Evolutionary conservation across 768 basidiomycete species (phyloP).

Genomic region (Russula olivacea): DNA sequence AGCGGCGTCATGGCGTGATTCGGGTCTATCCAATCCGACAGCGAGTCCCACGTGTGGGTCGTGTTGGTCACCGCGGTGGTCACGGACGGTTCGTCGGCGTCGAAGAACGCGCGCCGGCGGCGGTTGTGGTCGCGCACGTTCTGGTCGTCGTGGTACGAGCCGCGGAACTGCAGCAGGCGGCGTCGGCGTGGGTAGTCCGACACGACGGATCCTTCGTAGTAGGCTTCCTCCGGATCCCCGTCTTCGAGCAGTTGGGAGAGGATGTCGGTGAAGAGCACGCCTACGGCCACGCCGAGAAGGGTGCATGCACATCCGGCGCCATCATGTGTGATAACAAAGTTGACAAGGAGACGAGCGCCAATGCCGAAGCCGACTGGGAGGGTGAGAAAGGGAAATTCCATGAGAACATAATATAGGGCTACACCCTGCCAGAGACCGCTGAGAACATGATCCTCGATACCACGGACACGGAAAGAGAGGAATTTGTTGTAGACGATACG

Average conservation of each 20-base stretch:
- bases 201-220: constrained; percentile 21
- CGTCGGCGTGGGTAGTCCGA: constrained; percentile 23
- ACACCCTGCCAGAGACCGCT: constrained; percentile 72
- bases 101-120: constrained; percentile 28
- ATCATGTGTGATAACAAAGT: constrained; percentile 54
- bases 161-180: constrained; percentile 23
- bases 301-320: constrained; percentile 50
- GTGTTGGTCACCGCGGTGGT: constrained; percentile 32
- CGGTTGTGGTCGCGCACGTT: constrained; percentile 20
- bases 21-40: constrained; percentile 59
- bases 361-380: constrained; percentile 54
- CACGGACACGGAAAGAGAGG: constrained; percentile 40
- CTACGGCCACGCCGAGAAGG: constrained; percentile 60
- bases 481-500: constrained; percentile 60
- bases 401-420: constrained; percentile 61
- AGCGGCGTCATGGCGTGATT: constrained; percentile 53
- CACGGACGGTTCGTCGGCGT: constrained; percentile 28
- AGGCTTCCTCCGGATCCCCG: constrained; percentile 33
- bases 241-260: constrained; percentile 60
- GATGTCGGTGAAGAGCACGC: constrained; percentile 65
- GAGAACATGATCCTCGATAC: constrained; percentile 57
- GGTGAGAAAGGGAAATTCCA: constrained; percentile 46
- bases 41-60: constrained; percentile 61
- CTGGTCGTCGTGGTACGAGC: background rate
- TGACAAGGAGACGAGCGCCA: constrained; percentile 55